These are phyloP conservation scores for Acacia crassicarpa DNA, from an alignment of 306 rosid genomes.

Conservation along the genomic window DNA sequence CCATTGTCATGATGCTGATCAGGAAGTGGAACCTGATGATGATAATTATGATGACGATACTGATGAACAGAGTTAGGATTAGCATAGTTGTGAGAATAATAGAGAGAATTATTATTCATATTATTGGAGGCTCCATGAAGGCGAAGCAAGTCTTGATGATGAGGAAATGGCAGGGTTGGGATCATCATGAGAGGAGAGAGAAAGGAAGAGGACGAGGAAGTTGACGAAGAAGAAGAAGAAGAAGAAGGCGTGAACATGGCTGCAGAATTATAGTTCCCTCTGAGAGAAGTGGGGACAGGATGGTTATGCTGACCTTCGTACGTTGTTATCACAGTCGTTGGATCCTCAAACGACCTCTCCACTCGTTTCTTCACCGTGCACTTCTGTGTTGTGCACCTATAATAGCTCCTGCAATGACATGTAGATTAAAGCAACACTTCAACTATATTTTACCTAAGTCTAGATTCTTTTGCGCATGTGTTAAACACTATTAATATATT, in stretches of 20 bases:
- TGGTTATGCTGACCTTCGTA: conserved; percentile 92
- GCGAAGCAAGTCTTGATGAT: background rate
- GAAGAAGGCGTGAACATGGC: conserved; percentile 66
- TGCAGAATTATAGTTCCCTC: conserved; percentile 52
- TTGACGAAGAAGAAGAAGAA: background rate
- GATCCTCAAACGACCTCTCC: conserved; percentile 77
- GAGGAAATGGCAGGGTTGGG: background rate
- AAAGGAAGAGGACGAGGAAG: conserved; percentile 36
- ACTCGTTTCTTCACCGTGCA: conserved; percentile 86
- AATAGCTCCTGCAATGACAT: conserved; percentile 61
- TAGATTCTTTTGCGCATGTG: background rate
- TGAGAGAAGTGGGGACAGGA: conserved; percentile 70
- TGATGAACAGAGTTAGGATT: conserved; percentile 21
- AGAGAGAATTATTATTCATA: background rate
- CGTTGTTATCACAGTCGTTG: conserved; percentile 75
- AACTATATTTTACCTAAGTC: background rate
- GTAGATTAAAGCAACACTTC: background rate
- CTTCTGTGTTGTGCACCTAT: conserved; percentile 83
- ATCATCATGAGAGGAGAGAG: background rate
- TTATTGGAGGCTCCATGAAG: background rate
- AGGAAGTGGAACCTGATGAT: conserved; percentile 22
- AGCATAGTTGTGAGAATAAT: conserved; percentile 14
- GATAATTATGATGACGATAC: conserved; percentile 24
- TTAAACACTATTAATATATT: background rate
- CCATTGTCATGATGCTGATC: conserved; percentile 40